Conservation (phyloP, 1,284 basidiomycete species). For the Phellopilus nigrolimitatus region DNA sequence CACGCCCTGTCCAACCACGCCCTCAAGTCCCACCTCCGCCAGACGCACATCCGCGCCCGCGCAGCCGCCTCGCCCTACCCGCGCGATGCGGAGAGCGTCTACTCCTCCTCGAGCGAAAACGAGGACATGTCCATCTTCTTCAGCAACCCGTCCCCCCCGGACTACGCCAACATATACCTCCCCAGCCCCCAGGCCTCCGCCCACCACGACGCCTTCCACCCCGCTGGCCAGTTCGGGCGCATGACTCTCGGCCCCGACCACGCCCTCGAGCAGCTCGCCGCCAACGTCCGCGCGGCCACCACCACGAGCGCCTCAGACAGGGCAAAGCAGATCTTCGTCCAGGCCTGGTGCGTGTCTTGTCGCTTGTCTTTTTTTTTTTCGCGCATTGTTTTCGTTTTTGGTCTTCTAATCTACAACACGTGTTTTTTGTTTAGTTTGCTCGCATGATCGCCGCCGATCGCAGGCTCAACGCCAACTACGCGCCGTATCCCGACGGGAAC, state of each 20-base stretch:
- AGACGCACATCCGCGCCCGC: slow-evolving; percentile 59
- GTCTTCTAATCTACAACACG: slow-evolving; percentile 23
- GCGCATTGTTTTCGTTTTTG: not conserved
- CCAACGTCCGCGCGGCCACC: slow-evolving; percentile 80
- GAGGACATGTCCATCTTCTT: slow-evolving; percentile 79
- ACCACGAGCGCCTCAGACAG: slow-evolving; percentile 84
- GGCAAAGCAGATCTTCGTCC: slow-evolving; percentile 86
- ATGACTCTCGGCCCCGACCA: slow-evolving; percentile 72
- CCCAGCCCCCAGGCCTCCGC: slow-evolving; percentile 35
- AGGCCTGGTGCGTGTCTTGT: slow-evolving; percentile 63
- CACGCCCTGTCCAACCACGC: slow-evolving; percentile 64
- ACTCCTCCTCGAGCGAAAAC: slow-evolving; percentile 79
- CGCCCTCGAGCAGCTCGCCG: slow-evolving; percentile 77
- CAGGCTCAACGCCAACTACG: slow-evolving; percentile 84
- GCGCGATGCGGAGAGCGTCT: slow-evolving; percentile 76
- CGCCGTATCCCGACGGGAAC: slow-evolving; percentile 86
- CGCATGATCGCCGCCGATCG: slow-evolving; percentile 19
- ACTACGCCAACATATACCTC: slow-evolving; percentile 61
- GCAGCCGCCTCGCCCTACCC: slow-evolving; percentile 77
- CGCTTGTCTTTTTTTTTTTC: slow-evolving; percentile 10
- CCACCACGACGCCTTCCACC: slow-evolving; percentile 59
- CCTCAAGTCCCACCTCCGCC: slow-evolving; percentile 67
- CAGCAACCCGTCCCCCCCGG: slow-evolving; percentile 39
- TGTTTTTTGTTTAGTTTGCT: slow-evolving; percentile 18
- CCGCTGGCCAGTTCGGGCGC: slow-evolving; percentile 63